Evolutionary conservation across 257 asterid genomes (phyloP).

Genomic region (Voacanga thouarsii): DNA sequence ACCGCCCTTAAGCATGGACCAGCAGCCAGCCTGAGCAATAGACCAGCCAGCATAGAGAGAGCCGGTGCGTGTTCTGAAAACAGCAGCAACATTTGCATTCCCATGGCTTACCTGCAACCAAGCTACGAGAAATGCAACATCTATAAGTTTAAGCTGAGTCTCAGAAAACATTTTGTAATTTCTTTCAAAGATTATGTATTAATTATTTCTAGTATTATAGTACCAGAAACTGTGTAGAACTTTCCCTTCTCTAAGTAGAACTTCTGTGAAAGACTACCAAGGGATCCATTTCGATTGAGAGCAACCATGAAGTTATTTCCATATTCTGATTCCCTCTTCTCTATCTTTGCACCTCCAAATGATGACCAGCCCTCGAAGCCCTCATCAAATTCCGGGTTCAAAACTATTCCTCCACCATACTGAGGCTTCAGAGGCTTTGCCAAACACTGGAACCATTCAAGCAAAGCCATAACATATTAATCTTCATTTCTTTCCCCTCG

Average conservation of each 20-base stretch:
- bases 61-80: conserved; percentile 30
- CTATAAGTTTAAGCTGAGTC: too few species aligned
- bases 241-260: conserved; percentile 36
- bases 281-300: conserved; percentile 27
- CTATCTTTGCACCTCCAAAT: conserved; percentile 34
- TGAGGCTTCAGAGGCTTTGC: conserved; percentile 42
- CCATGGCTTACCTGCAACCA: conserved; percentile 71
- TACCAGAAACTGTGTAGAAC: conserved; percentile 65
- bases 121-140: conserved; percentile 27
- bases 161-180: too few species aligned
- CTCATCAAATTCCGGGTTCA: conserved; percentile 48
- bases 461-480: not conserved
- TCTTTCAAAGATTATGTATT: too few species aligned
- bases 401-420: conserved; percentile 61
- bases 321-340: conserved; percentile 23
- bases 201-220: not conserved
- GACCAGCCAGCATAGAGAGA: conserved; percentile 41
- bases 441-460: conserved; percentile 40
- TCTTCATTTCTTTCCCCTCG: not conserved
- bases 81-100: conserved; percentile 34
- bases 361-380: conserved; percentile 56
- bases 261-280: conserved; percentile 38
- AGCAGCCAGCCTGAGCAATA: conserved; percentile 42
- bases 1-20: conserved; percentile 74
- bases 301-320: conserved; percentile 51